These are phyloP conservation scores for Podaxis mareebaensis DNA, from an alignment of 768 basidiomycete genomes.

Conservation along the genomic window DNA sequence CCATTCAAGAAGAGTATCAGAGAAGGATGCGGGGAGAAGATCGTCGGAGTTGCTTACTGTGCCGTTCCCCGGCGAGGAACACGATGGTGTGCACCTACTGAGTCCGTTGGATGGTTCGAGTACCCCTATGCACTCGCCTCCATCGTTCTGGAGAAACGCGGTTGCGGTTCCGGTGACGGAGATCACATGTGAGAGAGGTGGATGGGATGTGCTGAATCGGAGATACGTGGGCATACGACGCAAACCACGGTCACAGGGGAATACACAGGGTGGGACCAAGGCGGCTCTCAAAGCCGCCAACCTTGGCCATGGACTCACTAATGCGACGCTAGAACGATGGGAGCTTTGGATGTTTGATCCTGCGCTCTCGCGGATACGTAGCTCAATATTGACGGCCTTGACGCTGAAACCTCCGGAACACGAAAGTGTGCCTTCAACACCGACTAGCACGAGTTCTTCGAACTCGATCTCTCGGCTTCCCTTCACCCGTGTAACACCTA, in stretches of 20 bases:
- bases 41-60: conserved; percentile 46
- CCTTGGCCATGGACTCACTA: conserved; percentile 49
- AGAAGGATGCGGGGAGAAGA: conserved; percentile 60
- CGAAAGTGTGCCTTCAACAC: conserved; percentile 22
- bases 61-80: conserved; percentile 46
- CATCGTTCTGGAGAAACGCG: conserved; percentile 61
- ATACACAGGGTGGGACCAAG: conserved; percentile 25
- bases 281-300: conserved; percentile 3
- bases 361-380: conserved; percentile 43
- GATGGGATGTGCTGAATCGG: conserved; percentile 68
- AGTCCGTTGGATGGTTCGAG: conserved; percentile 32
- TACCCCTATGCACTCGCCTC: conserved; percentile 32
- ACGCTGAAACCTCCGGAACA: conserved; percentile 23
- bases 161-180: conserved; percentile 54
- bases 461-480: conserved; percentile 58
- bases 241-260: conserved; percentile 48
- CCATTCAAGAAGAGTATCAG: conserved; percentile 71
- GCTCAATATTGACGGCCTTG: conserved; percentile 53
- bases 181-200: conserved; percentile 70
- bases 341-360: conserved; percentile 82
- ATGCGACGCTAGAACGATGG: conserved; percentile 76
- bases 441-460: conserved; percentile 20
- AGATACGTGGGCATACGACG: conserved; percentile 71
- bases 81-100: conserved; percentile 29
- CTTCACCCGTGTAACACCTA: conserved; percentile 76